Percentiles rank a stretch among this genome's conserved stretches.
phyloP scores from a whole-genome alignment of 345 rosid species.

The Streptanthus diversifolius region DNA sequence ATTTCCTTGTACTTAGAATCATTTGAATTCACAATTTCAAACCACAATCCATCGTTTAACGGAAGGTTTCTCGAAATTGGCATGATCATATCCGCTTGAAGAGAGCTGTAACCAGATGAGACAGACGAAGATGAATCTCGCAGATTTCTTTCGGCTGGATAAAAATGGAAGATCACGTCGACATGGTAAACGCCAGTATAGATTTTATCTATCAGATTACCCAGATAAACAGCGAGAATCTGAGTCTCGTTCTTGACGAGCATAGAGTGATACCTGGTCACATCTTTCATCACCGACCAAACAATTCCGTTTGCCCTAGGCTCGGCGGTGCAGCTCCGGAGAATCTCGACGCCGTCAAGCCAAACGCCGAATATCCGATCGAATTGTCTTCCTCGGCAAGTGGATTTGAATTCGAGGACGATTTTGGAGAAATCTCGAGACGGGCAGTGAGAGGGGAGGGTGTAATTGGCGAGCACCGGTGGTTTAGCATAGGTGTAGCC shows the following conservation, averaged over 20 bases:
- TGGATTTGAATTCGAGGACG: conserved; percentile 76
- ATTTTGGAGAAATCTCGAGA: conserved; percentile 55
- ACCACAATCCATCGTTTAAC: conserved; percentile 84
- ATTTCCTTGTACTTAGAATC: conserved; percentile 50
- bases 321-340: conserved; percentile 94
- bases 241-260: conserved; percentile 55
- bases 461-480: conserved; percentile 66
- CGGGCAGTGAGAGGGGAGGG: conserved; percentile 58
- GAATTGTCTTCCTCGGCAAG: conserved; percentile 69
- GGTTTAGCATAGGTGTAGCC: conserved; percentile 63
- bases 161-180: conserved; percentile 56
- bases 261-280: conserved; percentile 72
- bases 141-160: conserved; percentile 37
- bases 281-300: conserved; percentile 78
- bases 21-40: conserved; percentile 51
- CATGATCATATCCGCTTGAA: conserved; percentile 62
- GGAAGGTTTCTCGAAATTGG: conserved; percentile 70
- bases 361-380: conserved; percentile 89
- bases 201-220: conserved; percentile 56
- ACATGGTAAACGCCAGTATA: conserved; percentile 88
- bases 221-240: conserved; percentile 59
- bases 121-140: background rate
- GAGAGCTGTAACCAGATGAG: conserved; percentile 37
- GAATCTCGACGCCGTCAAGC: conserved; percentile 87
- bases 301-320: conserved; percentile 62